Base-by-base conservation (phyloP, 225 moss, liverwort and hornwort genomes). In the Sphagnum contortum region DNA sequence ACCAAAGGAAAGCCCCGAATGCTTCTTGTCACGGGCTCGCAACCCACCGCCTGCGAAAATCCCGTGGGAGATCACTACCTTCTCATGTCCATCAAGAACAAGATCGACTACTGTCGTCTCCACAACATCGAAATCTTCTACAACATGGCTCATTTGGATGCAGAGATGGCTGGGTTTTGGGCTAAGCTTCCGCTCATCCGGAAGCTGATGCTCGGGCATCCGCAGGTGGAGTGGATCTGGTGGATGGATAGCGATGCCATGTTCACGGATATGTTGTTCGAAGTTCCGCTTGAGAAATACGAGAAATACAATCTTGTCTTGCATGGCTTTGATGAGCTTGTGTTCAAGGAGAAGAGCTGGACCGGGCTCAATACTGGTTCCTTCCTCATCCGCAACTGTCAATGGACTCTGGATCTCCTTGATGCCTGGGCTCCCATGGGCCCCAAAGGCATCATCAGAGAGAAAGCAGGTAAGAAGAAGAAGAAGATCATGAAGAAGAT, bases 211-310 rank as follows among this genome's bases (percentile, higher is more conserved):
- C 29, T 84, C 6, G 72, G 79, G 10, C 75, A 84, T 49, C 84
- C 84, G 2, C 80, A 84, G 68, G 77, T 77, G 0, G 83, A 83
- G 72, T 83, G 83, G 83, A 80, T 83, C 69, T 83, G 83, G 83
- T 83, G 80, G 84, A 84, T 84, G 84, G 84, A 84, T 72, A 73
- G 80, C 14, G 84, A 84, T 61, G 84, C 84, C 13, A 72, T 84
- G 75, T 84, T 84, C 69, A 84, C 84, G 14, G 84, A 84, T 6
- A 84, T 84, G 84, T 66, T 65, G 0, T 84, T 84, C 13, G 75
- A 80, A 71, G 77, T 84, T 4, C 84, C 84, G 6, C 66, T 84
- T 10, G 75, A 44, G 5, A 77, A 84, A 61, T 84, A 80, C 48
- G 9, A 61, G 6, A 70, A 71, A 14, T 71, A 70, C 70, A 84